Percentiles rank a stretch among this genome's conserved stretches.
phyloP scores from a whole-genome alignment of 495 filamentous ascomycete species.

The Aspergillus saccharolyticus region DNA sequence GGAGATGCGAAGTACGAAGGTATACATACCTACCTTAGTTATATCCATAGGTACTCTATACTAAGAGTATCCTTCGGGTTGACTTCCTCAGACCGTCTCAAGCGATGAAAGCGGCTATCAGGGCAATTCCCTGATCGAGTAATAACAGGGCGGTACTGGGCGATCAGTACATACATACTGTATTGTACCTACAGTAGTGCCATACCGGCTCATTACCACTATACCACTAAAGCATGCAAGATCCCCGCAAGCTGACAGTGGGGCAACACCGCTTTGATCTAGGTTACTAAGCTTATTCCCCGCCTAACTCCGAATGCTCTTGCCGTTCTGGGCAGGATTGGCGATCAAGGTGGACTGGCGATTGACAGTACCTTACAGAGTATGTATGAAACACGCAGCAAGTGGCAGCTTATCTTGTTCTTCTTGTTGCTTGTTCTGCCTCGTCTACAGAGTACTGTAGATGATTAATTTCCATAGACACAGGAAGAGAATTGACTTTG shows the following conservation, averaged over 20 bases:
- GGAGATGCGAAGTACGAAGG: no score
- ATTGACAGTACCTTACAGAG: neutral
- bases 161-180: neutral
- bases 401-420: neutral
- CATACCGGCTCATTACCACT: neutral
- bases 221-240: neutral
- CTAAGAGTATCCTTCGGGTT: neutral
- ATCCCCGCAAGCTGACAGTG: neutral
- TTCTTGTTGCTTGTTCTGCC: no score
- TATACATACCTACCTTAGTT: no score
- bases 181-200: slow-evolving; percentile 5
- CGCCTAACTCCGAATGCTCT: neutral
- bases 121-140: neutral
- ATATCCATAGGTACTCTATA: no score
- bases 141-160: neutral
- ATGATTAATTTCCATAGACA: no score
- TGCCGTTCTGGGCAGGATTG: neutral
- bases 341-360: neutral
- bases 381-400: neutral
- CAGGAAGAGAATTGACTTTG: neutral
- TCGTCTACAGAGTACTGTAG: no score
- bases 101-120: neutral
- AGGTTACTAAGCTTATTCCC: neutral
- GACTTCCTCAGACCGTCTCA: neutral
- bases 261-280: neutral